phyloP scores from a whole-genome alignment of 2,329 filamentous ascomycete species.

The Fusarium sp. region DNA sequence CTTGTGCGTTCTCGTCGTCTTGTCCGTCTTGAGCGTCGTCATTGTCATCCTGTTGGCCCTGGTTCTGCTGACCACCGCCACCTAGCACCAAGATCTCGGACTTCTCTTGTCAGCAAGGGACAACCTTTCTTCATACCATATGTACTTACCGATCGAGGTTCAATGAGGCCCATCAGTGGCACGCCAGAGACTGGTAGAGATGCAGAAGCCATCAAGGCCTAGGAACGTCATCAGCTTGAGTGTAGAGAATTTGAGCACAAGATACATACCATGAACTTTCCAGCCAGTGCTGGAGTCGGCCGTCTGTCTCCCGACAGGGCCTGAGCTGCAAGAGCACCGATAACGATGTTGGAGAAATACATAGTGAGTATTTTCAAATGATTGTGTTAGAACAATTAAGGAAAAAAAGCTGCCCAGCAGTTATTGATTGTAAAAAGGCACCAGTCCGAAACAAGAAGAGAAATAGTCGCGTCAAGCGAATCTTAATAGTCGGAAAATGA shows the following conservation, averaged over 20 bases:
- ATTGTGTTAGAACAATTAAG: not conserved
- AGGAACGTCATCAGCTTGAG: not conserved
- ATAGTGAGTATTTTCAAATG: not conserved
- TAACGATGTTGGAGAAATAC: constrained; percentile 19
- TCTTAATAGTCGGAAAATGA: not conserved
- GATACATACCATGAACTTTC: constrained; percentile 8
- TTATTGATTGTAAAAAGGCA: not conserved
- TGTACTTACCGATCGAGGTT: not conserved
- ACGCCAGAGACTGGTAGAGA: constrained; percentile 6
- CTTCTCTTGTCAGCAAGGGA: too few relatives aligned
- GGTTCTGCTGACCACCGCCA: not conserved
- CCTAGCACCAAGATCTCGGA: not conserved
- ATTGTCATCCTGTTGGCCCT: not conserved
- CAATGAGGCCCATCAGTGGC: constrained; percentile 13
- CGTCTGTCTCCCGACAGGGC: not conserved
- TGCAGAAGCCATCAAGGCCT: constrained; percentile 22
- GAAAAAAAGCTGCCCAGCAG: constrained; percentile 17
- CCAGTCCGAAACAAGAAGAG: not conserved
- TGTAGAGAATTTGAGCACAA: rapidly evolving
- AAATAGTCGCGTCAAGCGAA: constrained; percentile 17
- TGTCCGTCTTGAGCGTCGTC: not conserved
- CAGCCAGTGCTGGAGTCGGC: not conserved
- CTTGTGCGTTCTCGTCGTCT: not conserved
- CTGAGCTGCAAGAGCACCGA: constrained; percentile 18
- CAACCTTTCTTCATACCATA: too few relatives aligned